These are phyloP conservation scores for Fusarium dimerum DNA, from an alignment of 2,329 filamentous ascomycete genomes.

Conservation along the genomic window DNA sequence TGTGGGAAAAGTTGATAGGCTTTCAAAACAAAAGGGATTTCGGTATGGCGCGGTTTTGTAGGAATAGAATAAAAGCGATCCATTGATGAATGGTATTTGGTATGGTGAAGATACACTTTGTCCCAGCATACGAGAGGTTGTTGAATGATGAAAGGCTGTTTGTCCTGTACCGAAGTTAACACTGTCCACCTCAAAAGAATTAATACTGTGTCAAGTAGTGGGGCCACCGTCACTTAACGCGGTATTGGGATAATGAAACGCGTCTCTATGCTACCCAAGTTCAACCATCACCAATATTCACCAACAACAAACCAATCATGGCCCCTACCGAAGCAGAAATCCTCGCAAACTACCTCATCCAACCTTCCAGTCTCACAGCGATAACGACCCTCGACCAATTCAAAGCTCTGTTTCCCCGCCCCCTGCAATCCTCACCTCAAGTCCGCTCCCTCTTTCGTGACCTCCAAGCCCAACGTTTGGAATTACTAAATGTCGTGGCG, in stretches of 20 bases:
- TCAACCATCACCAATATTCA: background rate
- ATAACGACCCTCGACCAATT: conserved; percentile 76
- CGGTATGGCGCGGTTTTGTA: background rate
- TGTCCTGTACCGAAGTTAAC: no score
- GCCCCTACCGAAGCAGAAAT: conserved; percentile 74
- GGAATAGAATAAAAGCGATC: background rate
- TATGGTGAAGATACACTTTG: no score
- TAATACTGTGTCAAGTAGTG: background rate
- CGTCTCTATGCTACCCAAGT: background rate
- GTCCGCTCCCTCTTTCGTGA: conserved; percentile 75
- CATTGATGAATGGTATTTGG: background rate
- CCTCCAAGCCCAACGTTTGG: conserved; percentile 72
- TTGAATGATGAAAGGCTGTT: no score
- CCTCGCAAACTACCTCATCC: conserved; percentile 75
- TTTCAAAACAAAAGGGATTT: background rate
- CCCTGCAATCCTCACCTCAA: conserved; percentile 65
- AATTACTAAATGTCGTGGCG: conserved; percentile 67
- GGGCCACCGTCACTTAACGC: background rate
- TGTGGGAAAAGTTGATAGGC: background rate
- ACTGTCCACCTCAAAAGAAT: background rate
- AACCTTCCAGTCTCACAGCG: conserved; percentile 72
- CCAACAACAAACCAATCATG: conserved; percentile 48
- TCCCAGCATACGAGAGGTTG: no score
- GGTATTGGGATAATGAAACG: background rate
- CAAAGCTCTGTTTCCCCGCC: conserved; percentile 71